A percentile compares a stretch with the other conserved stretches of the same genome.
These are phyloP conservation scores for Boletus insuetus DNA, from an alignment of 768 basidiomycete genomes.

Conservation along the genomic window DNA sequence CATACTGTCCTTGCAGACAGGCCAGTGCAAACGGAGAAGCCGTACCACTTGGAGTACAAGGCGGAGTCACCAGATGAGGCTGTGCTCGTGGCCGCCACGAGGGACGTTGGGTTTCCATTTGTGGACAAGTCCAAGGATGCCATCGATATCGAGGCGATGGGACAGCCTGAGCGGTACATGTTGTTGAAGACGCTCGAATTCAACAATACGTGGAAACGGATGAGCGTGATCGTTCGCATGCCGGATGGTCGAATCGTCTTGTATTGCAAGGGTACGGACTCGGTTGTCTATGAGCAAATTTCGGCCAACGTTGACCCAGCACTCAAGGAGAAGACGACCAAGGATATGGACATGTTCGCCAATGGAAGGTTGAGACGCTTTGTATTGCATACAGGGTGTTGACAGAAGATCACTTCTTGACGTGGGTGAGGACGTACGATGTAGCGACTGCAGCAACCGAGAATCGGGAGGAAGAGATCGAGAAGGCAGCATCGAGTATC, in stretches of 20 bases:
- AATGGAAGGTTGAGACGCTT: slow-evolving; percentile 86
- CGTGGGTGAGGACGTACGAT: slow-evolving; percentile 80
- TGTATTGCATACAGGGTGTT: slow-evolving; percentile 83
- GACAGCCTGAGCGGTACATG: slow-evolving; percentile 78
- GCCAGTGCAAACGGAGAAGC: slow-evolving; percentile 57
- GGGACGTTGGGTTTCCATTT: slow-evolving; percentile 93
- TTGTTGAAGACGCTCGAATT: slow-evolving; percentile 86
- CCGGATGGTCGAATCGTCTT: slow-evolving; percentile 81
- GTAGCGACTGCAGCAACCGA: slow-evolving; percentile 72
- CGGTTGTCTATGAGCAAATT: slow-evolving; percentile 87
- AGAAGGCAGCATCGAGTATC: slow-evolving; percentile 79
- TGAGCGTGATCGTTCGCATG: slow-evolving; percentile 87
- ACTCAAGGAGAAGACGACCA: slow-evolving; percentile 73
- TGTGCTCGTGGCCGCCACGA: slow-evolving; percentile 86
- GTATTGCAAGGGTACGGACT: slow-evolving; percentile 97
- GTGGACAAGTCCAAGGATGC: slow-evolving; percentile 67
- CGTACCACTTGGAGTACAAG: slow-evolving; percentile 79
- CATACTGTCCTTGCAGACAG: slow-evolving; percentile 87
- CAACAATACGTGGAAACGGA: slow-evolving; percentile 90
- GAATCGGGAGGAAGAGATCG: slow-evolving; percentile 88
- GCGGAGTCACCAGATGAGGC: slow-evolving; percentile 96
- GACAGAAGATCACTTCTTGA: slow-evolving; percentile 77
- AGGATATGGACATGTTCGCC: slow-evolving; percentile 92
- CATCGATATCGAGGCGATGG: slow-evolving; percentile 90
- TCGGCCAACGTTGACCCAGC: slow-evolving; percentile 76